Base-by-base conservation (phyloP, 225 moss, liverwort and hornwort species). In the Straminergon stramineum region DNA sequence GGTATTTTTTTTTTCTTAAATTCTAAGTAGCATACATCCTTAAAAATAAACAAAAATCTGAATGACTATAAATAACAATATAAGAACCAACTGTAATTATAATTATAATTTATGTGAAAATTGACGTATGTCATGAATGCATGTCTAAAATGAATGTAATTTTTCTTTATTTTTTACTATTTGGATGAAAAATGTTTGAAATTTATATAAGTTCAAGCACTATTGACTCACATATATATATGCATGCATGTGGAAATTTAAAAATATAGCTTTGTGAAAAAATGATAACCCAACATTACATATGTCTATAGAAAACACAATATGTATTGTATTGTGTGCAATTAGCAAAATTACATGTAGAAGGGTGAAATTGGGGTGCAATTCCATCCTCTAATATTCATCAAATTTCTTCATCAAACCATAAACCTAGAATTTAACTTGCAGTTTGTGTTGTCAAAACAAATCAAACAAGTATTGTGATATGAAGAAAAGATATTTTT, bases 1-100 rank as follows among this genome's bases (percentile, higher is more conserved):
- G 95, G 98, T 98, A 93, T 65, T 5, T 0, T 24, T 0, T 24
- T 39, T 55, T 15, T 15, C 24, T 20, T 34, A 5, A 2, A 37
- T 7, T 81, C 1, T 2, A 26, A 19, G 3, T 6, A 41, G 3
- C 6, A 52, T 6, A 28, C 3, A 5, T 13, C 10, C 0, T 19
- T 8, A 30, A 0, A 43, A 43, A 48, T 7, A 26, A 66, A 52
- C 4, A 6, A 68, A 14, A 34, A 11, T 18, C 7, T 58, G 28
- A 45, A 28, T 81, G 5, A 34, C 14, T 13, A 55, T 32, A 53
- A n/a, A 39, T 4, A 35, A 51, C 75, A 2, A 53, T 22, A 22
- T 21, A 37, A n/a, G 2, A 81, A 17, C 1, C 11, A 43, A 34
- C 18, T 5, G 48, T 24, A 12, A 45, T 20, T 37, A 26, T 7